Evolutionary conservation across 352 stramenopile species (phyloP), one percentile per base, ranked within the genome.

Genomic region (Blastocystis sp.): DNA sequence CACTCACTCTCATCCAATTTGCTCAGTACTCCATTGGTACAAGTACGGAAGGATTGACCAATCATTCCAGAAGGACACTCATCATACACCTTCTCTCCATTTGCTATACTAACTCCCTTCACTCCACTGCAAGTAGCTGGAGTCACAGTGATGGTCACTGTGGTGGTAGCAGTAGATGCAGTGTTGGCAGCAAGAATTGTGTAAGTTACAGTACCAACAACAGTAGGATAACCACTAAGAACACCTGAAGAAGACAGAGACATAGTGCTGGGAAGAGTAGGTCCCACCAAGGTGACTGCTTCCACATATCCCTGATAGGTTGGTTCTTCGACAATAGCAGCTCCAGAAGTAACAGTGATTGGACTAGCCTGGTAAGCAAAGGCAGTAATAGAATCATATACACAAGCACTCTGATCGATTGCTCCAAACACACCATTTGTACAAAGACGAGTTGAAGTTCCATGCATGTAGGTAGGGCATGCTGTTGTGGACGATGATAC

Each of bases 351-450:
- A 4, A 81, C 53, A 5, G 40, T 81, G 9, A 64, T 11, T 0
- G 7, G 13, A 40, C 35, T 30, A 33, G 70, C 42, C 1, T 17
- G 15, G 27, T 81, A 60, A 22, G 7, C 17, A 33, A 78, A 57
- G 7, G 11, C 66, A 19, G n/a, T 24, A 27, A 51, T 42, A 19
- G n/a, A 19, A n/a, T 35, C 19, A 22, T 53, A 27, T 0, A n/a
- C 24, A 33, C 70, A 81, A 9, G 17, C 70, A 53, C 15, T 42
- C n/a, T 37, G 27, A 40, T 81, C 5, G 19, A 56, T 44, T 3
- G 9, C 15, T 81, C 53, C 70, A 33, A 81, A 64, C 13, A 81
- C 70, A 24, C 70, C 70, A 42, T 81, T 81, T 1, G 70, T 81
- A 35, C 70, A 81, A 13, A 81, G 7, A 64, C 70, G 70, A 6